Evolutionary conservation across 140 eudicot species (phyloP), one percentile per base, ranked within the genome.

Genomic region (Ambrosia hybrid): DNA sequence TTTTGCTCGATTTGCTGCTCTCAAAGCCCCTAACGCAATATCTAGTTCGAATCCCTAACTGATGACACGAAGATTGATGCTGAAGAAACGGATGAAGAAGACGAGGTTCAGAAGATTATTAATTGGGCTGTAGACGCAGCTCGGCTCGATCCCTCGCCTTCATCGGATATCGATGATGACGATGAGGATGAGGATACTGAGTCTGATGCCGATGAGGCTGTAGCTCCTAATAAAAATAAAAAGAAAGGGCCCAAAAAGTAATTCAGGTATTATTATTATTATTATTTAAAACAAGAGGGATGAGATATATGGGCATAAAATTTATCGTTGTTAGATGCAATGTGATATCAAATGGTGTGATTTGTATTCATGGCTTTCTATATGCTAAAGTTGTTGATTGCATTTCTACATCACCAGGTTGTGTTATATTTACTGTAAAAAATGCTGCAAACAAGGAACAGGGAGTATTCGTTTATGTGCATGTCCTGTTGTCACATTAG

Each of bases 101-200:
- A 91, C 76, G 97, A 91, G 65, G 95, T 88, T 78, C 82, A 82
- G 66, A 88, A 78, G 93, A 70, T 92, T 73, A 87, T 92, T 2
- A 80, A 73, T 59, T 92, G 96, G 98, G 98, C 98, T 11, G 70
- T 78, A 56, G 98, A 92, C 51, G 92, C 96, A 70, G 98, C 98
- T 61, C 88, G 95, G 8, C 98, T 92, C 39, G 96, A 92, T 53
- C 98, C 96, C 72, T 92, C 98, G 15, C 88, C 96, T 14, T 49
- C 87, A 0, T 84, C 98, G n/a, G 98, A 87, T 51, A 77, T 65
- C 10, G 78, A 74, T 9, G 67, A 64, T 4, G 86, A 76, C 21
- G 70, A 37, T 0, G 79, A 72, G 53, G 80, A 65, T 2, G 59
- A 17, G 55, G 56, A 21, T 21, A 21, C 26, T 21, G 26, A 21